Base-by-base conservation (phyloP, 2,329 filamentous ascomycete species). In the Calonectria ilicicola region DNA sequence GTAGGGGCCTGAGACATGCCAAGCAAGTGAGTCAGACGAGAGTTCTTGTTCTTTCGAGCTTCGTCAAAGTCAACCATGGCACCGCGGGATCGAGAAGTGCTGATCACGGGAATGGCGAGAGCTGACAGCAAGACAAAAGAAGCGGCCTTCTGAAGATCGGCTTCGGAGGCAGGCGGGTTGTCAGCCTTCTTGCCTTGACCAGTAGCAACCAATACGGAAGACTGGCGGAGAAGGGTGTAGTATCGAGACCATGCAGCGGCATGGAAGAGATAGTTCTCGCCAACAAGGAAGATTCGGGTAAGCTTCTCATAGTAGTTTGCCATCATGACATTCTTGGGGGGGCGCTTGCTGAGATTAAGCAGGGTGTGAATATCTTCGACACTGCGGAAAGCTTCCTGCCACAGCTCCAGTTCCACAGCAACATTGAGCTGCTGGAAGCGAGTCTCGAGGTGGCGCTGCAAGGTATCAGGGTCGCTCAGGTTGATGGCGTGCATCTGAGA, bases 251-350 rank as follows among this genome's bases (percentile, higher is more conserved):
- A 99, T 74, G 97, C 95, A 67, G 97, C 97, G 78, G 97, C 97
- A 83, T 99, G 97, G 92, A 99, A 99, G 56, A 99, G 92, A 84
- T 98, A 98, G 89, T 99, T 99, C 87, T 98, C 97, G 85, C 96
- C 98, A 78, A 98, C 97, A 75, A 99, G 91, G 90, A 99, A 99
- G 84, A 99, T 99, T 76, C 96, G 93, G 47, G 97, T 98, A 71
- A 99, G 92, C 88, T 98, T 98, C 90, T 99, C 97, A 86, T 98
- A 99, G 90, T 99, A 99, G 89, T 98, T 99, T 87, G 97, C 97
- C 97, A 99, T 99, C 97, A 99, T 98, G 83, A 98, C 90, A 84
- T 98, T 98, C 93, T 98, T 98, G 67, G 97, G 93, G 46, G 96
- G 96, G 69, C 97, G 94, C 91, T 98, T 98, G 93, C 96, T 98